Conservation (phyloP, 2,329 filamentous ascomycete species). For the Xylariomycetidae sp. region DNA sequence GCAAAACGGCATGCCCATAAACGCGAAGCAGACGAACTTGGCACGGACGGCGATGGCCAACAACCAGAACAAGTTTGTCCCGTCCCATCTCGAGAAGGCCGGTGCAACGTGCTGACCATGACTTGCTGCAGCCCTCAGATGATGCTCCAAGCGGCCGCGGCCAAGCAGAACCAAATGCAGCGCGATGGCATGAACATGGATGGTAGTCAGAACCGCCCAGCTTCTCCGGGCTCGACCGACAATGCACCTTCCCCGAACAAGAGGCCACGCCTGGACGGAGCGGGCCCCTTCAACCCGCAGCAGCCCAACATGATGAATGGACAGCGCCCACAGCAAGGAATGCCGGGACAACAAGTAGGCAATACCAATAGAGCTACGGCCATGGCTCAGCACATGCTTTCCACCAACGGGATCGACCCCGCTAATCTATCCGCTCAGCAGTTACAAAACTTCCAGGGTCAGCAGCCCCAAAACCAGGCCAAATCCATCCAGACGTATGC, state of each 20-base stretch:
- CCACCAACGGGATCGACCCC: slow-evolving; percentile 69
- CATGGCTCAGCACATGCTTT: slow-evolving; percentile 53
- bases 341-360: slow-evolving; percentile 65
- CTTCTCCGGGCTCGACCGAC: slow-evolving; percentile 76
- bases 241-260: slow-evolving; percentile 92
- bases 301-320: slow-evolving; percentile 69
- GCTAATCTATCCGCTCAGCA: slow-evolving; percentile 67
- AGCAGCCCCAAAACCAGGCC: slow-evolving; percentile 58
- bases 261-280: slow-evolving; percentile 73
- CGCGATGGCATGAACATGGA: slow-evolving; percentile 84
- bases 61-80: slow-evolving; percentile 62
- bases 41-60: slow-evolving; percentile 74
- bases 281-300: slow-evolving; percentile 64
- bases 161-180: slow-evolving; percentile 78
- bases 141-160: slow-evolving; percentile 58
- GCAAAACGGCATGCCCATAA: slow-evolving; percentile 55
- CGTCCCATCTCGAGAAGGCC: neutral
- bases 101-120: slow-evolving; percentile 12
- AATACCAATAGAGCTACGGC: slow-evolving; percentile 33
- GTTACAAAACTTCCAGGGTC: slow-evolving; percentile 58
- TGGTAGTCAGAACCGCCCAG: slow-evolving; percentile 71
- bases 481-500: slow-evolving; percentile 87
- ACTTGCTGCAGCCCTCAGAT: slow-evolving; percentile 54
- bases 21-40: slow-evolving; percentile 54
- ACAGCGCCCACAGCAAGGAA: slow-evolving; percentile 59